phyloP scores from a whole-genome alignment of 176 grass and related monocot genomes.

The Themeda triandra region DNA sequence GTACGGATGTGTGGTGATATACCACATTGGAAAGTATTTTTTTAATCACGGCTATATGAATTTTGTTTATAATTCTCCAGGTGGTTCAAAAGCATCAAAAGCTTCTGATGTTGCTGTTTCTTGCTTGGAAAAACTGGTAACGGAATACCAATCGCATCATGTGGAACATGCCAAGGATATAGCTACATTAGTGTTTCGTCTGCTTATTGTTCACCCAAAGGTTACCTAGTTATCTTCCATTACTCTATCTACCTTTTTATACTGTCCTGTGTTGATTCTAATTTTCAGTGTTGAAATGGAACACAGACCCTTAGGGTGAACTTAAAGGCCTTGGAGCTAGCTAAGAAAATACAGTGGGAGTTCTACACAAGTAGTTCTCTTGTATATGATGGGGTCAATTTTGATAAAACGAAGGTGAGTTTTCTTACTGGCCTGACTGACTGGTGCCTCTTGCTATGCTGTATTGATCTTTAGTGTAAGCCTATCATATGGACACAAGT shows the following conservation, averaged over 20 bases:
- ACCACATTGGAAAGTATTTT: background rate
- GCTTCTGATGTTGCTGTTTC: slow-evolving; percentile 80
- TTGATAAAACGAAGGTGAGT: slow-evolving; percentile 67
- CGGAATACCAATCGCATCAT: slow-evolving; percentile 59
- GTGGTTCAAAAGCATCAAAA: slow-evolving; percentile 60
- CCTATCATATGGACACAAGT: background rate
- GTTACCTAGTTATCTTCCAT: slow-evolving; percentile 28
- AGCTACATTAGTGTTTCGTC: slow-evolving; percentile 58
- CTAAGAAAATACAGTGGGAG: slow-evolving; percentile 70
- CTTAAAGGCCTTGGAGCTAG: slow-evolving; percentile 82
- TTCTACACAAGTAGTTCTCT: slow-evolving; percentile 61
- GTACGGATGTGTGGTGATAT: background rate
- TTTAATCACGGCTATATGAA: background rate
- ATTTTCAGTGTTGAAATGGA: slow-evolving; percentile 23
- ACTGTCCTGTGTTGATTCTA: slow-evolving; percentile 19
- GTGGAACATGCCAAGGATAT: slow-evolving; percentile 62
- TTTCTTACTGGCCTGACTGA: slow-evolving; percentile 18
- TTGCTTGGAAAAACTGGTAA: slow-evolving; percentile 67
- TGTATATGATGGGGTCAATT: slow-evolving; percentile 39
- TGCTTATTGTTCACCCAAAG: slow-evolving; percentile 84
- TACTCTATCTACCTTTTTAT: background rate
- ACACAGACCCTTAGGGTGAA: slow-evolving; percentile 72
- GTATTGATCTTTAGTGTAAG: background rate
- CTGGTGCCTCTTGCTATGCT: background rate
- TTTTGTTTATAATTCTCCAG: slow-evolving; percentile 39